phyloP scores from a whole-genome alignment of 441 rosid species.

The Biscutella laevigata region DNA sequence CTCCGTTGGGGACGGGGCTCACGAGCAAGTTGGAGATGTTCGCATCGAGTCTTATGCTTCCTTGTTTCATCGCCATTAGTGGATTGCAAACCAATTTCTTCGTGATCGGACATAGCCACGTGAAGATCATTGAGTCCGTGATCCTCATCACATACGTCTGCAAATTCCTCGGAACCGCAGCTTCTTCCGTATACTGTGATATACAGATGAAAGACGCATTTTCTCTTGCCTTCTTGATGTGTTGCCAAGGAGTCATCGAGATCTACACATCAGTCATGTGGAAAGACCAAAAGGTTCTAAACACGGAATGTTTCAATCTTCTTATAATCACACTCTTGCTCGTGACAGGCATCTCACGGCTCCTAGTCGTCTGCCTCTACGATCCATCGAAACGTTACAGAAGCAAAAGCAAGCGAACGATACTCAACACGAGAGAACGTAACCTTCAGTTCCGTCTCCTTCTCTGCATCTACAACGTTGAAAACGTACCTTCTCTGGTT shows the following conservation, averaged over 20 bases:
- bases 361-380: conserved; percentile 21
- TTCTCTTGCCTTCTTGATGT: conserved; percentile 32
- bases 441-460: conserved; percentile 38
- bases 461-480: conserved; percentile 38
- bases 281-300: conserved; percentile 29
- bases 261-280: conserved; percentile 23
- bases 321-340: conserved; percentile 23
- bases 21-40: conserved; percentile 24
- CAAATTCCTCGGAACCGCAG: conserved; percentile 30
- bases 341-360: conserved; percentile 24
- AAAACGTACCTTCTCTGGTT: conserved; percentile 35
- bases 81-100: conserved; percentile 29
- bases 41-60: conserved; percentile 21
- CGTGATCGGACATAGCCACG: background rate
- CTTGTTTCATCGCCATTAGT: conserved; percentile 31
- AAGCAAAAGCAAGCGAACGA: conserved; percentile 25
- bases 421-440: conserved; percentile 20
- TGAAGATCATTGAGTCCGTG: conserved; percentile 12
- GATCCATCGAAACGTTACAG: conserved; percentile 33
- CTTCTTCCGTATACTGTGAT: conserved; percentile 23
- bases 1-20: conserved; percentile 28
- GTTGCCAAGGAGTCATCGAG: conserved; percentile 36
- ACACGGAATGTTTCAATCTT: conserved; percentile 22
- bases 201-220: conserved; percentile 23
- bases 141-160: conserved; percentile 19